A percentile compares a stretch with the other conserved stretches of the same genome.
phyloP scores from a whole-genome alignment of 1,284 basidiomycete species.

The Boletellus sp. region DNA sequence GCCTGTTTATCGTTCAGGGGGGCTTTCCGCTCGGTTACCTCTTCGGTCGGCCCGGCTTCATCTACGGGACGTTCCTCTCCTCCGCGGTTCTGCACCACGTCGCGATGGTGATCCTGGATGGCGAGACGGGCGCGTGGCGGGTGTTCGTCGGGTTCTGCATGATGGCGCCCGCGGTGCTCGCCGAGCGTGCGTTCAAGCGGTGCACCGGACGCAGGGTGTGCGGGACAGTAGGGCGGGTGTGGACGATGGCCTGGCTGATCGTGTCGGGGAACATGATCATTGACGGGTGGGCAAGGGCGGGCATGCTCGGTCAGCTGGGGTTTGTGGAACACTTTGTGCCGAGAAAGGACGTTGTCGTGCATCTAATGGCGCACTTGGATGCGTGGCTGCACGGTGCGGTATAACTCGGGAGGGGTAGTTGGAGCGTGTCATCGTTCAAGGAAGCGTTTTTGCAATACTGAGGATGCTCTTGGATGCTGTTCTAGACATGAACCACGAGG shows the following conservation, averaged over 20 bases:
- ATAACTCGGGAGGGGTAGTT: too few species aligned
- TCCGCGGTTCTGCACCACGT: not conserved
- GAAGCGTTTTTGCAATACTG: too few species aligned
- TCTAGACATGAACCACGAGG: too few species aligned
- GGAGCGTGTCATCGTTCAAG: too few species aligned
- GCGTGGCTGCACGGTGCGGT: slow-evolving; percentile 12
- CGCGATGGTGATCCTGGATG: slow-evolving; percentile 32
- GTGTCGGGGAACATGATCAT: slow-evolving; percentile 44
- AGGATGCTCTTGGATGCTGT: too few species aligned
- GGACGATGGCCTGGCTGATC: slow-evolving; percentile 48
- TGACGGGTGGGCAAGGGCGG: slow-evolving; percentile 42
- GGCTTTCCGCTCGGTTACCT: slow-evolving; percentile 33
- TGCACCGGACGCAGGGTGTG: slow-evolving; percentile 37
- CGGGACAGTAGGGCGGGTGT: slow-evolving; percentile 46
- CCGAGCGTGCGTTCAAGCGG: slow-evolving; percentile 36
- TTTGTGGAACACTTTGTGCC: too few species aligned
- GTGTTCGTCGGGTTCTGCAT: slow-evolving; percentile 51
- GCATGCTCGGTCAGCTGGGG: not conserved
- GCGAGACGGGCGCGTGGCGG: slow-evolving; percentile 36
- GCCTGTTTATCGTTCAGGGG: slow-evolving; percentile 32
- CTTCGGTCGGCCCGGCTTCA: slow-evolving; percentile 42
- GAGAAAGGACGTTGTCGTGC: not conserved
- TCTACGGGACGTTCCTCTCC: slow-evolving; percentile 49
- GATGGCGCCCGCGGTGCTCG: slow-evolving; percentile 46
- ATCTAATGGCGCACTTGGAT: slow-evolving; percentile 15